Percentiles rank a stretch among this genome's conserved stretches.
Evolutionary conservation across 1,139 yeast genomes (phyloP).

Genomic region (Nakaseomyces glabratus): DNA sequence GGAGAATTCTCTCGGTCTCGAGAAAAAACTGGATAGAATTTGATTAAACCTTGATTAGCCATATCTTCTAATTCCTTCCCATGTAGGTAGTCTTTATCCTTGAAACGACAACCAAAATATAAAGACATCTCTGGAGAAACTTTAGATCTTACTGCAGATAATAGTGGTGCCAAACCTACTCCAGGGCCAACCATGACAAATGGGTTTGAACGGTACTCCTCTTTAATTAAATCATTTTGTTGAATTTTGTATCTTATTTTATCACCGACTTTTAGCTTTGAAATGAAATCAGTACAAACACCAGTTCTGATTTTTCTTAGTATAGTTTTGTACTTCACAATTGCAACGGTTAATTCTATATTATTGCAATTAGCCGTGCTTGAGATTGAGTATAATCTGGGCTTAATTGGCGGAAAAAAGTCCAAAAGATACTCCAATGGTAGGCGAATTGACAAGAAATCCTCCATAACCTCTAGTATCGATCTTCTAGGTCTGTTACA

Average conservation of each 20-base stretch:
- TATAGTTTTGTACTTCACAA: slow-evolving; percentile 81
- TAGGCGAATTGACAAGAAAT: slow-evolving; percentile 62
- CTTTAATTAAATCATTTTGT: slow-evolving; percentile 35
- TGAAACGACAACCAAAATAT: slow-evolving; percentile 70
- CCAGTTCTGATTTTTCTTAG: slow-evolving; percentile 72
- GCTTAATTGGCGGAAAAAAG: slow-evolving; percentile 66
- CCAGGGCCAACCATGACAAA: slow-evolving; percentile 78
- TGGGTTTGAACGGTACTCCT: slow-evolving; percentile 36
- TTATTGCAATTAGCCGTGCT: slow-evolving; percentile 40
- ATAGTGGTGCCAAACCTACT: slow-evolving; percentile 88
- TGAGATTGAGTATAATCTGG: slow-evolving; percentile 78
- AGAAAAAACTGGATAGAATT: slow-evolving; percentile 52
- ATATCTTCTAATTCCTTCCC: slow-evolving; percentile 43
- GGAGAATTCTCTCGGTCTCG: slow-evolving; percentile 40
- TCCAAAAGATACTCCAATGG: slow-evolving; percentile 73
- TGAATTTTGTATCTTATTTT: slow-evolving; percentile 48
- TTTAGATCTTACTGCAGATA: slow-evolving; percentile 42
- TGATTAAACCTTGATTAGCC: slow-evolving; percentile 31
- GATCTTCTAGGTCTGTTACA: slow-evolving; percentile 89
- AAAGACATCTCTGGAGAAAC: slow-evolving; percentile 34
- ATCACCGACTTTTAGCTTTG: slow-evolving; percentile 41
- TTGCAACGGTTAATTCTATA: slow-evolving; percentile 53
- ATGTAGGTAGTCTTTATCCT: slow-evolving; percentile 61
- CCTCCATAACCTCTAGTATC: slow-evolving; percentile 70
- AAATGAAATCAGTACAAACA: slow-evolving; percentile 72